Base-by-base conservation (phyloP, 768 basidiomycete genomes). In the Neoboletus brunneissimus region DNA sequence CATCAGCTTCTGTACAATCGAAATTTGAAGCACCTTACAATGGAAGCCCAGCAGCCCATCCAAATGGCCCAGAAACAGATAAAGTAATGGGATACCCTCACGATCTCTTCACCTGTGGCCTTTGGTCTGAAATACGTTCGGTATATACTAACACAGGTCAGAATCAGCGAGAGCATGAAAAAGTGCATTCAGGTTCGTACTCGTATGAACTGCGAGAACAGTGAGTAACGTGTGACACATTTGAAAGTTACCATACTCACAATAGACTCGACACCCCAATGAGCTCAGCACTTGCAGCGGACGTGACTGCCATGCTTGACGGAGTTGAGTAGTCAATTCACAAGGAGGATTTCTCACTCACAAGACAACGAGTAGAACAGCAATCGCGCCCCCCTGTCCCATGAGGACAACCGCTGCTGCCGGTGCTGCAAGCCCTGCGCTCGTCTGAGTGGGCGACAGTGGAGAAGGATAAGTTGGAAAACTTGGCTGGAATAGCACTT, bases 391-490 rank as follows among this genome's bases (percentile, higher is more conserved):
- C 6, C 74, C 68, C 49, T 75, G 77, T 6, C 78, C 79, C 68
- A 80, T 75, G 18, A 81, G 70, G 2, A 77, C 77, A 7, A 68
- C 73, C 0, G 79, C 79, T 3, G 80, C 78, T 1, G 78, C 75
- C 20, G 79, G 78, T 8, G 78, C 75, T 5, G 77, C 76, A 5
- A 81, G 70, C 15, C 80, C 79, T 13, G 76, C 76, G 42, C 73
- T 77, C 1, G 70, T 65, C 61, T 78, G 71, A 29, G 64, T 66
- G 16, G 73, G 64, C 0, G 75, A 73, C 35, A 77, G 60, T 18
- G 78, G 67, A 51, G 76, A 72, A 41, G 82, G 74, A 61, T 78
- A 84, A 0, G 82, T 83, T 3, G 83, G 82, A 60, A 82, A 84
- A 37, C 67, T 71, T 4, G 81, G 80, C 77, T 82, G 54, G 22